Base-by-base conservation (phyloP, 1,139 yeast species). In the Diutina sp. region DNA sequence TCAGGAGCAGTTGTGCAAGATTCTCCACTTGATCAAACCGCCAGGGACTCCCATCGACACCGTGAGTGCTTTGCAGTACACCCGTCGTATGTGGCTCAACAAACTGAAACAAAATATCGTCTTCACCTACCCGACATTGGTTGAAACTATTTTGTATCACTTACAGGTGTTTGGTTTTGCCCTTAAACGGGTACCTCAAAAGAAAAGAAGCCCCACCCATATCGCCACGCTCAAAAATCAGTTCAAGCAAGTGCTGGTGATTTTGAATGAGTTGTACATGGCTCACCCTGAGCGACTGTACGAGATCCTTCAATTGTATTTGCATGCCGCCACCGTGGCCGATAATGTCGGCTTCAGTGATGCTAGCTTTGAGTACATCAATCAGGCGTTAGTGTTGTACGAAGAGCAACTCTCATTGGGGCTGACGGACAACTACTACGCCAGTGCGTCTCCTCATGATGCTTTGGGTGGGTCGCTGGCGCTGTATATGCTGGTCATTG, bases 281-380 rank as follows among this genome's bases (percentile, higher is more conserved):
- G 69, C 70, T 55, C 79, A 76, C 60, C 74, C 76, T 46, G 80
- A 82, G 44, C 62, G 59, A 58, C 71, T 72, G 61, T 79, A 82
- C 6, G 86, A 76, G 61, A 70, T 73, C 58, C 79, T 79, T 4
- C 74, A 78, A 59, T 67, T 78, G 54, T 83, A 84, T 63, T 68
- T 85, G 58, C 74, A 79, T 58, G 76, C 82, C 47, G 90, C 90
- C 0, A 69, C 79, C 1, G 71, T 88, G 3, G 93, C 97, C 0
- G 97, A 93, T 68, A 95, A 87, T 66, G 74, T 87, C 46, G 73
- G 70, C 54, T 73, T 71, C 58, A 71, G 72, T 56, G 65, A 70
- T 57, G 82, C 89, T 46, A 77, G 93, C n/a, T 89, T 88, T 69
- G 99, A 93, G 69, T 84, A 90, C 64, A 89, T 87, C 69, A 91